Evolutionary conservation across 768 basidiomycete genomes (phyloP).

Genomic region (Mycena crocata): DNA sequence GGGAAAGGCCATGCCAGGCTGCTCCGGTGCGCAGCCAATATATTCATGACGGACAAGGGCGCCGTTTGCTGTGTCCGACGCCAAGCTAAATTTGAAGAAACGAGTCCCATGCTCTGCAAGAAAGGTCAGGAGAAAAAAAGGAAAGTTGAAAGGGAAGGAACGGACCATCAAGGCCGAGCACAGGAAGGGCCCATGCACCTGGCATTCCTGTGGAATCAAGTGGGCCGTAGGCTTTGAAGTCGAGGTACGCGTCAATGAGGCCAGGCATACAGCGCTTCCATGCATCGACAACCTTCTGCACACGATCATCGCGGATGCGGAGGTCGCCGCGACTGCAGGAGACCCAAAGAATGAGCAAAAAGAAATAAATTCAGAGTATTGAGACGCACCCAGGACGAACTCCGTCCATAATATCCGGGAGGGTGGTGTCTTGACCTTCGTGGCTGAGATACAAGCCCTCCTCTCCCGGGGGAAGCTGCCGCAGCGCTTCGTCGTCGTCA

Average conservation of each 20-base stretch:
- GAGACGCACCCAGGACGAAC: too few relatives aligned
- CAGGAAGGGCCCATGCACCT: background rate
- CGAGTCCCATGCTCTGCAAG: background rate
- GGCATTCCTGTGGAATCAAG: background rate
- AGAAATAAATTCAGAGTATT: too few relatives aligned
- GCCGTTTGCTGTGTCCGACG: background rate
- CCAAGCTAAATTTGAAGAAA: background rate
- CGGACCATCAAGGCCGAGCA: background rate
- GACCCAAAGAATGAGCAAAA: too few relatives aligned
- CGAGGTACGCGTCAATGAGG: background rate
- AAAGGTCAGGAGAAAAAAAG: background rate
- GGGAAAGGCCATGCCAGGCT: constrained; percentile 25
- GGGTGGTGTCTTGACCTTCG: too few relatives aligned
- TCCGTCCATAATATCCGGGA: too few relatives aligned
- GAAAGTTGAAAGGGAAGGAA: background rate
- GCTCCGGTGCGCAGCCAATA: background rate
- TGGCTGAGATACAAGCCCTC: too few relatives aligned
- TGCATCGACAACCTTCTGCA: background rate
- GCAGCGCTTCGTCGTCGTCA: too few relatives aligned
- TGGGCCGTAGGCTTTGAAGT: background rate
- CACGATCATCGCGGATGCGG: background rate
- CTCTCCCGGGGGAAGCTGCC: too few relatives aligned
- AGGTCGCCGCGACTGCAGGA: background rate
- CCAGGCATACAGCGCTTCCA: background rate
- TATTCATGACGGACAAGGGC: background rate